These are phyloP conservation scores for Malassezia nana DNA, from an alignment of 1,284 basidiomycete genomes.

Conservation along the genomic window DNA sequence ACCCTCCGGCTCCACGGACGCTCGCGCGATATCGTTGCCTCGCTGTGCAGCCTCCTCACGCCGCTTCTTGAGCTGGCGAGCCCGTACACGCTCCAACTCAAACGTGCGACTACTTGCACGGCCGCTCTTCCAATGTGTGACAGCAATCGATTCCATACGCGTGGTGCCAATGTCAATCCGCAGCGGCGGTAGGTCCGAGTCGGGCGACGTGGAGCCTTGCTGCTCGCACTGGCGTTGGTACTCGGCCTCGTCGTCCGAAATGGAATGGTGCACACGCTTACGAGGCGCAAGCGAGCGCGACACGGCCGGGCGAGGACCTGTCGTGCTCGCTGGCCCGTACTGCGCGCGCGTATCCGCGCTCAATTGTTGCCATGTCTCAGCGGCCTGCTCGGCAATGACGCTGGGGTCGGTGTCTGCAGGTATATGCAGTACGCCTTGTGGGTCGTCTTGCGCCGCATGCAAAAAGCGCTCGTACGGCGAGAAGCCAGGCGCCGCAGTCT, in stretches of 20 bases:
- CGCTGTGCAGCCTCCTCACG: slow-evolving; percentile 21
- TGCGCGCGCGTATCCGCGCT: neutral
- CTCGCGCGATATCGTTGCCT: slow-evolving; percentile 1
- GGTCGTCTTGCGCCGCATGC: slow-evolving; percentile 9
- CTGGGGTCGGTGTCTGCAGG: neutral
- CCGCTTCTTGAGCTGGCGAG: slow-evolving; percentile 24
- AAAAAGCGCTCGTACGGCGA: slow-evolving; percentile 6
- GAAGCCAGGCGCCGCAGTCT: neutral
- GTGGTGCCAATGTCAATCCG: slow-evolving; percentile 16
- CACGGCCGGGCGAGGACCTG: neutral
- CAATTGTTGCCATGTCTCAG: slow-evolving; percentile 5
- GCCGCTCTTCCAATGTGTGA: slow-evolving; percentile 26
- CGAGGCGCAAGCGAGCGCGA: neutral
- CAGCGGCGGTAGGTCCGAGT: slow-evolving; percentile 5
- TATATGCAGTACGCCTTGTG: neutral
- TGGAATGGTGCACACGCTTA: neutral
- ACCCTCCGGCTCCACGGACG: slow-evolving; percentile 7
- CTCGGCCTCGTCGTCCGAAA: slow-evolving; percentile 19
- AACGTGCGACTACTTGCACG: slow-evolving; percentile 39
- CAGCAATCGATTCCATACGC: slow-evolving; percentile 22
- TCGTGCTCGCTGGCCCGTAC: neutral
- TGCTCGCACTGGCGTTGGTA: slow-evolving; percentile 15
- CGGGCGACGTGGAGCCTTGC: neutral
- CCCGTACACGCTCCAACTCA: slow-evolving; percentile 33
- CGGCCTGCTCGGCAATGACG: slow-evolving; percentile 1